Percentiles rank a stretch among this genome's conserved stretches.
Conservation (phyloP, 2,329 filamentous ascomycete species). For the Aspergillus jensenii region DNA sequence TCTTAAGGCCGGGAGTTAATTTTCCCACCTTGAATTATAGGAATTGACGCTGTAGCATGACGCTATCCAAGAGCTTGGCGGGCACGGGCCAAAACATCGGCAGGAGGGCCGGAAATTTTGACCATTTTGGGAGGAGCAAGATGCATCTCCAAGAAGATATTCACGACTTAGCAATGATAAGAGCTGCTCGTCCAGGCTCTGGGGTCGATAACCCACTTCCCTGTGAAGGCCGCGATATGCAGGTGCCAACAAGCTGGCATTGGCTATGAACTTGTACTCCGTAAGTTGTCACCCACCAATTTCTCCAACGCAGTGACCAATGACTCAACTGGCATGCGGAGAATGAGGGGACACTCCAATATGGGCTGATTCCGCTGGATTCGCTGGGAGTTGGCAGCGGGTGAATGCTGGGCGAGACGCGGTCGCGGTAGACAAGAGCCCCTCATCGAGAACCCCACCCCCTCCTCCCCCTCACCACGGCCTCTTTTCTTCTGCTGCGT, state of each 20-base stretch:
- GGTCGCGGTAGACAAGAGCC: not conserved
- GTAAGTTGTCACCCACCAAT: not conserved
- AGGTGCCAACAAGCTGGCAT: too few species aligned
- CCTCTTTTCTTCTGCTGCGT: constrained; percentile 16
- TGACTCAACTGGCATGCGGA: constrained; percentile 9
- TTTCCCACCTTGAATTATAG: too few species aligned
- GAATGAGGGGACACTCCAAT: constrained; percentile 8
- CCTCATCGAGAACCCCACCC: constrained; percentile 7
- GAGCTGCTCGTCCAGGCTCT: too few species aligned
- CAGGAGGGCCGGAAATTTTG: not conserved
- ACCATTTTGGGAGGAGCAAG: not conserved
- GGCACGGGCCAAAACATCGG: not conserved
- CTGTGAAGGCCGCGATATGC: too few species aligned
- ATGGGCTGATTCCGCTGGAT: not conserved
- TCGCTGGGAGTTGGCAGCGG: not conserved
- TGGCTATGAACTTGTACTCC: too few species aligned
- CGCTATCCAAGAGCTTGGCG: not conserved
- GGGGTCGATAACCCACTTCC: too few species aligned
- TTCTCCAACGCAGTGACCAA: not conserved
- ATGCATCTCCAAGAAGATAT: not conserved
- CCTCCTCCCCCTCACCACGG: constrained; percentile 17
- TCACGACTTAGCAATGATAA: not conserved
- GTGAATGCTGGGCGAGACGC: not conserved
- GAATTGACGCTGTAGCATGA: too few species aligned
- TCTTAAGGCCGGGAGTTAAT: too few species aligned